Evolutionary conservation across 2,329 filamentous ascomycete genomes (phyloP), one percentile per base, ranked within the genome.

Genomic region (Sporothrix brasiliensis): DNA sequence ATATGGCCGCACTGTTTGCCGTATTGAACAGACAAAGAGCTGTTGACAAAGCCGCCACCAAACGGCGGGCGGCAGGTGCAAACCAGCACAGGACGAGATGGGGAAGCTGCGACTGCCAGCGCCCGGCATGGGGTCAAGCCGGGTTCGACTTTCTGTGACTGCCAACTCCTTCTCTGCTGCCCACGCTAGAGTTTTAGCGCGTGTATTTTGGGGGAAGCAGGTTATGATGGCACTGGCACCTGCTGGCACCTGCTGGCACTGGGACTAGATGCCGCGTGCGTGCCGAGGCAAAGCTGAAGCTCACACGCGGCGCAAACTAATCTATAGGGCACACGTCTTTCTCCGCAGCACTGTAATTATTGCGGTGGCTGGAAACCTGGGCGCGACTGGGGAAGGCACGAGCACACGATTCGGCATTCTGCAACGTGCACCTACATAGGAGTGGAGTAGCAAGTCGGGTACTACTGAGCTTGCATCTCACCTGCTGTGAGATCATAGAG

Each of bases 281-380:
- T 77, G 72, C 77, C 77, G 76, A 77, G 76, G 77, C 74, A 78
- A 66, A 70, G 69, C 63, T 52, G 19, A 14, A 52, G 34, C 65
- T 49, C 50, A 41, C 67, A 19, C 41, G 69, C 69, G 61, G 41
- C 67, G 67, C 39, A 58, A 21, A 39, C 39, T 66, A 70, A 19
- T 66, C 39, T 66, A 69, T 44, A 52, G 44, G 24, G 54, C 21
- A 58, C 39, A 58, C 39, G 27, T 21, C 27, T 30, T 52, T 11
- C 56, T 30, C 11, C 44, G 34, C 41, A 41, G 39, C 10, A 13
- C 60, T 49, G 41, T 19, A 47, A 30, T 21, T 49, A 49, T 49
- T 65, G 24, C 21, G 61, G 61, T 65, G 61, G 61, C 61, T 65
- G 61, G 61, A 49, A 24, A 14, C n/a, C 21, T 14, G 52, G 52